Percentiles rank a stretch among this genome's conserved stretches.
Evolutionary conservation across 257 asterid species (phyloP).

Genomic region (Datura wrightii): DNA sequence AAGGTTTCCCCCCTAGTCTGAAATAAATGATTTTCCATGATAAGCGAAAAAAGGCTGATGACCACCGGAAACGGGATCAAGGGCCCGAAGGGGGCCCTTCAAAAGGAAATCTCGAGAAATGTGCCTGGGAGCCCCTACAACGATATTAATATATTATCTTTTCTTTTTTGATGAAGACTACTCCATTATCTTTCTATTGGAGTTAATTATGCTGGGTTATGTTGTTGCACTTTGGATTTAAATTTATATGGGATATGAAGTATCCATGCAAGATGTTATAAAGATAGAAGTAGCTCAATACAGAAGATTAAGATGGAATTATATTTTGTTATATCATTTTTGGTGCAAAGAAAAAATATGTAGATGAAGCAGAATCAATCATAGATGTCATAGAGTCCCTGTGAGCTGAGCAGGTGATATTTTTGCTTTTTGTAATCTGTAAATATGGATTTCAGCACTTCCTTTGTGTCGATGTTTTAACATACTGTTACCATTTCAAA

Average conservation of each 20-base stretch:
- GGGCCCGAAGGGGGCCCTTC: too few relatives aligned
- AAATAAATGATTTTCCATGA: too few relatives aligned
- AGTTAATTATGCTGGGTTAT: background rate
- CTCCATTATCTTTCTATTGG: background rate
- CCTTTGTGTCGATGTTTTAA: background rate
- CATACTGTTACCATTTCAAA: background rate
- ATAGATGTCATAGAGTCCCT: background rate
- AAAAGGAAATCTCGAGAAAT: too few relatives aligned
- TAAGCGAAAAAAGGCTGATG: too few relatives aligned
- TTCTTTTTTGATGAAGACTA: background rate
- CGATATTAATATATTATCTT: too few relatives aligned
- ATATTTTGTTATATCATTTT: background rate
- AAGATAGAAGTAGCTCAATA: slow-evolving; percentile 13
- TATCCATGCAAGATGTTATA: slow-evolving; percentile 18
- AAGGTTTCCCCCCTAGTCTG: too few relatives aligned
- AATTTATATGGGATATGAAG: background rate
- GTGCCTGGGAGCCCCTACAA: too few relatives aligned
- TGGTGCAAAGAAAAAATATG: background rate
- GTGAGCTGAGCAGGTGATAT: slow-evolving; percentile 8
- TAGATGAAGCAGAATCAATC: slow-evolving; percentile 19
- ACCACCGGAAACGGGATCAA: too few relatives aligned
- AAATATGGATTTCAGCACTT: background rate
- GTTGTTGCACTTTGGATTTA: background rate
- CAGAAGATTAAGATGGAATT: slow-evolving; percentile 18
- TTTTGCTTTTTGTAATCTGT: background rate